These are phyloP conservation scores for Geosiphon pyriformis DNA, from an alignment of 192 early-diverging fungal genomes.

Conservation along the genomic window DNA sequence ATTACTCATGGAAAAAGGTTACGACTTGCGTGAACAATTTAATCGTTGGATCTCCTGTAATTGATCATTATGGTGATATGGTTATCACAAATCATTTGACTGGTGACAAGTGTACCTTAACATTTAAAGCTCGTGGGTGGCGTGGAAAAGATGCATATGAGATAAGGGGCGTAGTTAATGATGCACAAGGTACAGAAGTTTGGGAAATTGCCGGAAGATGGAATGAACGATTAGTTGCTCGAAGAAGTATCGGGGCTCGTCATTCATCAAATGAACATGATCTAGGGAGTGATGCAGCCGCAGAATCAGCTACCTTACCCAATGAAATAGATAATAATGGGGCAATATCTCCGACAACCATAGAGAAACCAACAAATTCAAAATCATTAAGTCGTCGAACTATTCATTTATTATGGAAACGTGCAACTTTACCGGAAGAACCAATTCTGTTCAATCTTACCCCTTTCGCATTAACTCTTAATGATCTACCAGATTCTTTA, in stretches of 20 bases:
- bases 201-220: slow-evolving; percentile 66
- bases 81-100: slow-evolving; percentile 73
- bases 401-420: slow-evolving; percentile 61
- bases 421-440: slow-evolving; percentile 40
- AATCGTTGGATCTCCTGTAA: slow-evolving; percentile 77
- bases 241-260: slow-evolving; percentile 27
- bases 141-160: slow-evolving; percentile 62
- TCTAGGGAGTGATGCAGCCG: slow-evolving; percentile 38
- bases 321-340: neutral
- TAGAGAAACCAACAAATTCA: slow-evolving; percentile 11
- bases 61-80: slow-evolving; percentile 85
- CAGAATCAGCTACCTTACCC: slow-evolving; percentile 30
- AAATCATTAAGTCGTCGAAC: slow-evolving; percentile 31
- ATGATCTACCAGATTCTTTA: slow-evolving; percentile 57
- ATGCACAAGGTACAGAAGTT: slow-evolving; percentile 42
- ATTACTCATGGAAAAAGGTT: slow-evolving; percentile 85
- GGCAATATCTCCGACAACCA: too few species aligned
- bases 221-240: slow-evolving; percentile 60
- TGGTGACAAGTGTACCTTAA: slow-evolving; percentile 65
- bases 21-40: slow-evolving; percentile 81
- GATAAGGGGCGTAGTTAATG: slow-evolving; percentile 49
- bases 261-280: slow-evolving; percentile 29
- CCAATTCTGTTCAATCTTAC: slow-evolving; percentile 71
- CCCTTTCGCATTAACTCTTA: slow-evolving; percentile 68
- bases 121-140: slow-evolving; percentile 73